Evolutionary conservation across 148 eudicot genomes (phyloP).

Genomic region (Vaccinium darrowii): DNA sequence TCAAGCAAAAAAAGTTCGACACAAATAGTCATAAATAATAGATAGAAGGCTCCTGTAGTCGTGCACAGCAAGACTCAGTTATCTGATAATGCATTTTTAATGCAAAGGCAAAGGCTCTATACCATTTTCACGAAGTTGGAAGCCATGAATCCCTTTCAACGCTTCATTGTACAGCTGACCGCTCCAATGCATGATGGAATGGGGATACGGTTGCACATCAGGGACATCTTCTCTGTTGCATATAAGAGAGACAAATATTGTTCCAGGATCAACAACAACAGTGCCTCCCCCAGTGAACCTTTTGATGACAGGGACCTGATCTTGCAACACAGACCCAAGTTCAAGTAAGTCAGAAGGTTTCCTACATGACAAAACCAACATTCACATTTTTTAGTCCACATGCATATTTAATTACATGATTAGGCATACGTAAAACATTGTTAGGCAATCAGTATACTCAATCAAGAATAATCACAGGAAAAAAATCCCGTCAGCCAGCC

Average conservation of each 20-base stretch:
- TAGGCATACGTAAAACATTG: too few relatives aligned
- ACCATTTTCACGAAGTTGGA: slow-evolving; percentile 86
- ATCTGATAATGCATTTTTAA: neutral
- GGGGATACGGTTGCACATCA: slow-evolving; percentile 77
- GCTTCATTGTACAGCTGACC: slow-evolving; percentile 66
- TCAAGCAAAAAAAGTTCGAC: neutral
- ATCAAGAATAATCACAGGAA: neutral
- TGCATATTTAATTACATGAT: neutral
- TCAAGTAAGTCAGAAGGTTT: slow-evolving; percentile 84
- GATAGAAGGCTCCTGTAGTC: neutral
- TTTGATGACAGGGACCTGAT: slow-evolving; percentile 74
- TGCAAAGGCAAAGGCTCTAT: neutral
- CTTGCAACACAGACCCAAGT: slow-evolving; percentile 52
- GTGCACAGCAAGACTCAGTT: neutral
- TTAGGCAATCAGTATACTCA: neutral
- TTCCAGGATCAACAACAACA: slow-evolving; percentile 79
- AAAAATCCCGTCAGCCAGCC: neutral
- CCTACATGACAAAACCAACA: slow-evolving; percentile 30
- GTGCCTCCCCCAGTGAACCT: slow-evolving; percentile 95
- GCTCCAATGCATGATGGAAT: slow-evolving; percentile 87
- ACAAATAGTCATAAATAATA: neutral
- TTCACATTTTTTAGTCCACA: neutral
- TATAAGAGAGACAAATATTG: slow-evolving; percentile 77
- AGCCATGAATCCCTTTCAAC: slow-evolving; percentile 57
- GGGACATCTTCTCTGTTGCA: slow-evolving; percentile 81